These are phyloP conservation scores for Brettanomyces custersianus DNA, from an alignment of 805 yeast species.

Conservation along the genomic window DNA sequence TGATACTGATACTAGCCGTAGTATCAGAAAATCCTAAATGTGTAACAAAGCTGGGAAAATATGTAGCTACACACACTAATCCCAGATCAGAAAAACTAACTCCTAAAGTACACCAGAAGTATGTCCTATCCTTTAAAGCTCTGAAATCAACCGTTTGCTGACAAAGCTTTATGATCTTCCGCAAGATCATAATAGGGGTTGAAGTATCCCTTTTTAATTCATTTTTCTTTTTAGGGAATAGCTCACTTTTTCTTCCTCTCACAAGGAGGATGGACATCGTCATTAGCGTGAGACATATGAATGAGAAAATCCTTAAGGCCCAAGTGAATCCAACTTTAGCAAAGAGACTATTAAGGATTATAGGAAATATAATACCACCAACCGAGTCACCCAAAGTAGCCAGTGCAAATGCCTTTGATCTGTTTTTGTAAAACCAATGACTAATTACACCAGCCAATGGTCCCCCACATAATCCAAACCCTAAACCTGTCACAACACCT, in stretches of 20 bases:
- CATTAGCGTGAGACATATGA: slow-evolving; percentile 30
- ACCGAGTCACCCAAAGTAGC: slow-evolving; percentile 46
- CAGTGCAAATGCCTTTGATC: slow-evolving; percentile 47
- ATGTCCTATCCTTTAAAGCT: slow-evolving; percentile 29
- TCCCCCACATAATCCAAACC: slow-evolving; percentile 50
- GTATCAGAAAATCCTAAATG: slow-evolving; percentile 28
- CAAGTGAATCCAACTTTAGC: slow-evolving; percentile 42
- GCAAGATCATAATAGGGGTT: neutral
- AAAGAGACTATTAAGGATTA: slow-evolving; percentile 41
- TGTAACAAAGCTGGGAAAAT: slow-evolving; percentile 44
- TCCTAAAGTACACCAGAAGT: slow-evolving; percentile 30
- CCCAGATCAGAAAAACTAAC: slow-evolving; percentile 39
- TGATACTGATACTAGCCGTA: slow-evolving; percentile 26
- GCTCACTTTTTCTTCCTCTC: slow-evolving; percentile 29
- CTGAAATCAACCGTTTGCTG: slow-evolving; percentile 29
- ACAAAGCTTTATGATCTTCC: neutral
- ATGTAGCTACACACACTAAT: slow-evolving; percentile 38
- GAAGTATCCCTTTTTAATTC: neutral
- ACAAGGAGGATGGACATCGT: slow-evolving; percentile 28
- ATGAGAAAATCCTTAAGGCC: slow-evolving; percentile 44
- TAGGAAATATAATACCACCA: slow-evolving; percentile 47
- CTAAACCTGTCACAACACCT: slow-evolving; percentile 48
- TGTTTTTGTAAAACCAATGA: slow-evolving; percentile 53
- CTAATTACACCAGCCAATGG: slow-evolving; percentile 56
- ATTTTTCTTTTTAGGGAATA: slow-evolving; percentile 6